Conservation (phyloP, 2,329 filamentous ascomycete species). For the Cladosporium cucumerinum region DNA sequence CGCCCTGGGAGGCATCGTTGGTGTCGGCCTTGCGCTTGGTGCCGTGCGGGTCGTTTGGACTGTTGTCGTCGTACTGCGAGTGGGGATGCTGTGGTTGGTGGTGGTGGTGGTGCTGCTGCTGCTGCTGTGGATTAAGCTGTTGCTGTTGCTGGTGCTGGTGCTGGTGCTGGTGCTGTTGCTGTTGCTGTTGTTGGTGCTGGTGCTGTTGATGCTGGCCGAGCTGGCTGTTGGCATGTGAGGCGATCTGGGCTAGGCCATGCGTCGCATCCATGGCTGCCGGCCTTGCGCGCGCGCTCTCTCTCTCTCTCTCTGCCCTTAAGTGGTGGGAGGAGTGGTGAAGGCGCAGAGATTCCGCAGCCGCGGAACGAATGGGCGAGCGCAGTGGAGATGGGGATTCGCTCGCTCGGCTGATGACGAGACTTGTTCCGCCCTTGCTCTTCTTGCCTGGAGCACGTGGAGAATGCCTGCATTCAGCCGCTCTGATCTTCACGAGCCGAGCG, state of each 20-base stretch:
- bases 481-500: constrained; percentile 4
- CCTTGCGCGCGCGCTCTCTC: background rate
- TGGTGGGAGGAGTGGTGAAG: constrained; percentile 2
- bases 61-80: constrained; percentile 12
- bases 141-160: background rate
- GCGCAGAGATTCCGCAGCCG: constrained; percentile 4
- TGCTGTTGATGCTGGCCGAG: background rate
- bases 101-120: background rate
- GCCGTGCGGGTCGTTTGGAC: constrained; percentile 16
- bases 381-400: background rate
- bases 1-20: constrained; percentile 33
- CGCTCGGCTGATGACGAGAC: background rate
- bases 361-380: background rate
- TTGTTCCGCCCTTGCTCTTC: background rate
- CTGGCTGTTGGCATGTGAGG: constrained; percentile 21
- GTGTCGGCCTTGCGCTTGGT: constrained; percentile 44
- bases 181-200: constrained; percentile 4
- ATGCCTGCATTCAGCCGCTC: background rate
- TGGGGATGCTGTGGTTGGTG: constrained; percentile 9
- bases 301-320: background rate
- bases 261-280: constrained; percentile 18
- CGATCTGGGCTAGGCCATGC: constrained; percentile 21
- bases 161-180: background rate
- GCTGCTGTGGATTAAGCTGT: background rate
- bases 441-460: background rate